Evolutionary conservation across 768 basidiomycete genomes (phyloP).

Genomic region (Cystobasidium onofrii): DNA sequence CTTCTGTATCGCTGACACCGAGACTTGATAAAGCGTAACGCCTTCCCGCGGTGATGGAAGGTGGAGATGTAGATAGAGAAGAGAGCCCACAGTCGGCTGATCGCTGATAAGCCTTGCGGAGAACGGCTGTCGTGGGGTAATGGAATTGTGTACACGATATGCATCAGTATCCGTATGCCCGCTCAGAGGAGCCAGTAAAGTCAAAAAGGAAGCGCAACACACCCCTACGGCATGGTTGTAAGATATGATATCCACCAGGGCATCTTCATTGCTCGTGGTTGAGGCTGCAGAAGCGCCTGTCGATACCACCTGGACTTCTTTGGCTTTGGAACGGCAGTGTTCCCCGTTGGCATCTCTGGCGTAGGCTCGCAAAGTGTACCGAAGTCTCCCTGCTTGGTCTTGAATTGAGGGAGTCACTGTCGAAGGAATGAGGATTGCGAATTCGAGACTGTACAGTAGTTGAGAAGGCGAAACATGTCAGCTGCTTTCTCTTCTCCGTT

Average conservation of each 20-base stretch:
- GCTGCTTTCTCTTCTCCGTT: too few relatives aligned
- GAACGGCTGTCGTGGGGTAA: not conserved
- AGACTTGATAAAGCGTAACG: not conserved
- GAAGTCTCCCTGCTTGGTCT: not conserved
- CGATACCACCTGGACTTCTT: not conserved
- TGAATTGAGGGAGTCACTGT: not conserved
- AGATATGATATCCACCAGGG: not conserved
- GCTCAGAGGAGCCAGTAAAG: not conserved
- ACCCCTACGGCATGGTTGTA: conserved; percentile 2
- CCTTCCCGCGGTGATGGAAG: not conserved
- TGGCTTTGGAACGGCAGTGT: not conserved
- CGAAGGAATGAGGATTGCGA: not conserved
- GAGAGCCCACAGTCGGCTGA: not conserved
- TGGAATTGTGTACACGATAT: not conserved
- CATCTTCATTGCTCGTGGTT: not conserved
- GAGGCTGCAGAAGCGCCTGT: not conserved
- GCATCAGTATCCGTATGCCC: not conserved
- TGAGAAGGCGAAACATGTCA: too few relatives aligned
- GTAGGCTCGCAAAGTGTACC: not conserved
- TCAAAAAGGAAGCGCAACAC: not conserved
- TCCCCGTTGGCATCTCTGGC: not conserved
- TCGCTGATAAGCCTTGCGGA: not conserved
- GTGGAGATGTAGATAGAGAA: not conserved
- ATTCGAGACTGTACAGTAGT: conserved; percentile 2
- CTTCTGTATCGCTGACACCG: not conserved